phyloP scores from a whole-genome alignment of 805 yeast genomes.

The Limtongozyma cylindracea region DNA sequence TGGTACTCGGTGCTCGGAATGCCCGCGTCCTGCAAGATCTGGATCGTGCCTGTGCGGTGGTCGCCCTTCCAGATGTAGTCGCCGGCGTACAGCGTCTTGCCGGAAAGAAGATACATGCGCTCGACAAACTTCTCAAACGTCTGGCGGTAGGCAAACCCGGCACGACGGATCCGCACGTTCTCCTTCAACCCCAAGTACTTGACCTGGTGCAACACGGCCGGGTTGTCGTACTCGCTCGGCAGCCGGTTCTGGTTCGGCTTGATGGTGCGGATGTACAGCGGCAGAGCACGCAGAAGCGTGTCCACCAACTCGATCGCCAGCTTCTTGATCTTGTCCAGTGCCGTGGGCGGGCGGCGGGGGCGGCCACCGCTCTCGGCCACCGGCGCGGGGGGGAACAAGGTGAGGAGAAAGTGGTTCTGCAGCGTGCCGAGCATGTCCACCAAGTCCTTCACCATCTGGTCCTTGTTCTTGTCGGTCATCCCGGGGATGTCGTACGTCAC shows the following conservation, averaged over 20 bases:
- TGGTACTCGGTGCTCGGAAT: constrained; percentile 72
- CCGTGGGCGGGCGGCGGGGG: constrained; percentile 77
- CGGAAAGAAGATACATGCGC: constrained; percentile 70
- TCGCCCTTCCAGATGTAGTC: constrained; percentile 36
- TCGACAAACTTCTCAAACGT: constrained; percentile 92
- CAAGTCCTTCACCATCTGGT: constrained; percentile 72
- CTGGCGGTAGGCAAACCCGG: constrained; percentile 95
- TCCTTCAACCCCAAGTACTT: constrained; percentile 91
- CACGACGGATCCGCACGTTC: constrained; percentile 91
- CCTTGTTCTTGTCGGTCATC: constrained; percentile 95
- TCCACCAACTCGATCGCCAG: constrained; percentile 82
- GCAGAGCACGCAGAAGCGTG: constrained; percentile 74
- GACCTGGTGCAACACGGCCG: constrained; percentile 84
- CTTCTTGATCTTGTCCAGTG: constrained; percentile 79
- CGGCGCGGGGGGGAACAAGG: constrained; percentile 15
- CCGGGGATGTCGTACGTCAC: constrained; percentile 74
- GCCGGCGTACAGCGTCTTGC: constrained; percentile 81
- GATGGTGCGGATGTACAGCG: constrained; percentile 91
- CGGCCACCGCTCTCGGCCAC: constrained; percentile 19
- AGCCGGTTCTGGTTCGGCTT: constrained; percentile 89
- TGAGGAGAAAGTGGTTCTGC: constrained; percentile 40
- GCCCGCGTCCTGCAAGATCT: constrained; percentile 24
- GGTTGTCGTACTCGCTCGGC: constrained; percentile 71
- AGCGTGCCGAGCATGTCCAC: constrained; percentile 59
- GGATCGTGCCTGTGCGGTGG: constrained; percentile 21